phyloP scores from a whole-genome alignment of 805 yeast species.

The Ogataea minuta region DNA sequence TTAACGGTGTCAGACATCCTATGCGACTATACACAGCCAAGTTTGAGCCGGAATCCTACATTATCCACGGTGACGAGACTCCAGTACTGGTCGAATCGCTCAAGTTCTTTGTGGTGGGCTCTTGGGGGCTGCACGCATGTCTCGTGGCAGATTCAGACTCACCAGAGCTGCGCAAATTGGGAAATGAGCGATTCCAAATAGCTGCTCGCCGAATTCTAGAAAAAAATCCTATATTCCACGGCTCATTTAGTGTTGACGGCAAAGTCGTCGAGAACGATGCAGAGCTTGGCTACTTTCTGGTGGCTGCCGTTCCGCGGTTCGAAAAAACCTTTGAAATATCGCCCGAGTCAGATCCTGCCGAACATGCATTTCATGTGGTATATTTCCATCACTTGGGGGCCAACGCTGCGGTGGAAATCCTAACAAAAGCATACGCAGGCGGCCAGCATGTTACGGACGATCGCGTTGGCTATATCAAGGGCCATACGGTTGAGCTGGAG shows the following conservation, averaged over 20 bases:
- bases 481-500: constrained; percentile 16
- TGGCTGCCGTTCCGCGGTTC: constrained; percentile 53
- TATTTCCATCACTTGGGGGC: constrained; percentile 39
- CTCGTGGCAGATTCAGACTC: constrained; percentile 78
- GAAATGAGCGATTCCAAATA: constrained; percentile 61
- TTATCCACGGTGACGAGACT: not conserved
- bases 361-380: constrained; percentile 44
- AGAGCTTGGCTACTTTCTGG: constrained; percentile 57
- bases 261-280: constrained; percentile 26
- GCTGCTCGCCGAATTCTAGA: constrained; percentile 62
- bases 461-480: constrained; percentile 44
- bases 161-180: constrained; percentile 61
- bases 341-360: constrained; percentile 51
- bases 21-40: constrained; percentile 44
- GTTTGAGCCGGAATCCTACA: constrained; percentile 40
- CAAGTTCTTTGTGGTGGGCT: constrained; percentile 59
- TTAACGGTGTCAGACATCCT: constrained; percentile 25
- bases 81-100: constrained; percentile 13
- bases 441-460: constrained; percentile 53
- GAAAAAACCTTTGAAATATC: constrained; percentile 64
- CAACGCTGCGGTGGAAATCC: constrained; percentile 47
- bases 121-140: constrained; percentile 87
- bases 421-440: constrained; percentile 53
- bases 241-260: constrained; percentile 25
- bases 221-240: constrained; percentile 51